Percentiles rank a stretch among this genome's conserved stretches.
Conservation (phyloP, 306 rosid species). For the Quercus variabilis region DNA sequence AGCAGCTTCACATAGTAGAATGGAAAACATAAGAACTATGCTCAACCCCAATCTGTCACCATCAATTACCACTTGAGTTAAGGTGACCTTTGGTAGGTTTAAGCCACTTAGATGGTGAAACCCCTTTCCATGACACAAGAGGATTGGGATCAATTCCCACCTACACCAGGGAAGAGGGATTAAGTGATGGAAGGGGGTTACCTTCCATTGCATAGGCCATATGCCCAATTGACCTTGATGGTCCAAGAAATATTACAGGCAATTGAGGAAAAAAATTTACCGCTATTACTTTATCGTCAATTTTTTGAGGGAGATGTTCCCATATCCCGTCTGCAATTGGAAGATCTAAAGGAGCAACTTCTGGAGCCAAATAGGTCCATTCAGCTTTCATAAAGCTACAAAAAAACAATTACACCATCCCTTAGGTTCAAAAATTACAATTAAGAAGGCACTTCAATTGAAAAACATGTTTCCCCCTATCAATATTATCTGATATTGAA, state of each 20-base stretch:
- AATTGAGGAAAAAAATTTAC: conserved; percentile 31
- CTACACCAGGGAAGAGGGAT: background rate
- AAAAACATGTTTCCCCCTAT: background rate
- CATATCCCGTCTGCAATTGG: conserved; percentile 64
- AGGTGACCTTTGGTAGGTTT: background rate
- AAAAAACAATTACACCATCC: conserved; percentile 25
- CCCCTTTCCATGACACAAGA: background rate
- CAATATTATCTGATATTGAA: conserved; percentile 3
- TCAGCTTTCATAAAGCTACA: conserved; percentile 78
- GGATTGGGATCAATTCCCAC: background rate
- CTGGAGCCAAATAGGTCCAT: conserved; percentile 54
- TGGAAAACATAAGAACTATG: background rate
- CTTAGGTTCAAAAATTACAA: conserved; percentile 17
- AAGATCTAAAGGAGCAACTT: conserved; percentile 45
- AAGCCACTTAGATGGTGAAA: background rate
- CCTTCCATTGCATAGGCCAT: background rate
- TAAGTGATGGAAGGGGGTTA: background rate
- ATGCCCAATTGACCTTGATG: background rate
- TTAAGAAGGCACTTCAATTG: background rate
- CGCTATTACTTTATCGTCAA: conserved; percentile 44
- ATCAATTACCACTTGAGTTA: background rate
- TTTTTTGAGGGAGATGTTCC: conserved; percentile 68
- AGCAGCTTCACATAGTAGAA: background rate
- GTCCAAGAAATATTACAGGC: background rate
- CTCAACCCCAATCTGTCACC: background rate